A percentile compares a stretch with the other conserved stretches of the same genome.
These are phyloP conservation scores for Phytopythium delawarense DNA, from an alignment of 352 stramenopile species.

Conservation along the genomic window DNA sequence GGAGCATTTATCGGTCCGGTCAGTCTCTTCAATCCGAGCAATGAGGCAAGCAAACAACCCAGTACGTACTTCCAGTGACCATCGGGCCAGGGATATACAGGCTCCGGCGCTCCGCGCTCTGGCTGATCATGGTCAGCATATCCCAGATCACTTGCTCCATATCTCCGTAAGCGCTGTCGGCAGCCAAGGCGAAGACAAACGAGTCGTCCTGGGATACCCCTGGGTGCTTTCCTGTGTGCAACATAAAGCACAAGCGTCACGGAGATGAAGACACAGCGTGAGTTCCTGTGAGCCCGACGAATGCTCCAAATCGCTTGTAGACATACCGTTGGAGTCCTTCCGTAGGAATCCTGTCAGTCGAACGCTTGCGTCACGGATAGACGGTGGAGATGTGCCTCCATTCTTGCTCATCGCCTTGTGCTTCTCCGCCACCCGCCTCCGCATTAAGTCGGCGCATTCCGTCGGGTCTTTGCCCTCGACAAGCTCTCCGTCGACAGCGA, in stretches of 20 bases:
- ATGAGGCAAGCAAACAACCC: not conserved
- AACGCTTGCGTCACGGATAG: not conserved
- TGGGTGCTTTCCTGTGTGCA: not conserved
- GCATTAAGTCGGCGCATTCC: slow-evolving; percentile 36
- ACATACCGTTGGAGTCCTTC: slow-evolving; percentile 11
- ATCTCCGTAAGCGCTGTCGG: slow-evolving; percentile 69
- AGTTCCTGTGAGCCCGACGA: not conserved
- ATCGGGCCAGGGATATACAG: slow-evolving; percentile 62
- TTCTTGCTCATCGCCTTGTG: not conserved
- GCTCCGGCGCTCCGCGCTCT: slow-evolving; percentile 64
- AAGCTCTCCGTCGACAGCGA: slow-evolving; percentile 43
- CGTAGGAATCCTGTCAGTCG: slow-evolving; percentile 25
- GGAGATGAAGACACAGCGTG: not conserved
- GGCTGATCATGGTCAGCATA: slow-evolving; percentile 65
- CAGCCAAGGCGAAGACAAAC: slow-evolving; percentile 59
- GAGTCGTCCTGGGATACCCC: slow-evolving; percentile 9
- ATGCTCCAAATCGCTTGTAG: not conserved
- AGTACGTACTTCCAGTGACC: slow-evolving; percentile 31
- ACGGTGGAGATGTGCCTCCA: not conserved
- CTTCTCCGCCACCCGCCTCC: slow-evolving; percentile 12
- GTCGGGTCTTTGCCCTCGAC: slow-evolving; percentile 38
- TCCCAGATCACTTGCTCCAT: slow-evolving; percentile 75
- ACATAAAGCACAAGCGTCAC: not conserved
- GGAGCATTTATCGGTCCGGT: not conserved
- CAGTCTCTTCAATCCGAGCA: not conserved